phyloP scores from a whole-genome alignment of 352 stramenopile genomes.

The Phytophthora pini region DNA sequence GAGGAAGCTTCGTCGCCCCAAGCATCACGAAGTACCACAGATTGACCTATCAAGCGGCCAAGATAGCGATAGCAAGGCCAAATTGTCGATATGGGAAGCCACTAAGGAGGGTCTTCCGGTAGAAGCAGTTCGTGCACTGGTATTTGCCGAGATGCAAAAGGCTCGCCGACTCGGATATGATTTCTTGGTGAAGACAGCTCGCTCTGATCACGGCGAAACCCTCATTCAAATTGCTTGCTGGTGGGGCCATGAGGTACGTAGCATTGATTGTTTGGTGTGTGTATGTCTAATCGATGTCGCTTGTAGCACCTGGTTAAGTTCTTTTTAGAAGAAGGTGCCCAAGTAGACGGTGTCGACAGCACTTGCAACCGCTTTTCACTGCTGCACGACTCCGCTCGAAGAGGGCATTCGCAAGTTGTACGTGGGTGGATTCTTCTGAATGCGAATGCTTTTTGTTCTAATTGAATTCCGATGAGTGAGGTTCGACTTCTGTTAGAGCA shows the following conservation, averaged over 20 bases:
- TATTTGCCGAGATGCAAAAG: slow-evolving; percentile 71
- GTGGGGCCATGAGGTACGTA: slow-evolving; percentile 61
- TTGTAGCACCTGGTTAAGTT: slow-evolving; percentile 56
- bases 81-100: slow-evolving; percentile 77
- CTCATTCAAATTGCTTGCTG: slow-evolving; percentile 77
- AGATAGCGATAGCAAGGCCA: slow-evolving; percentile 37
- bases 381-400: slow-evolving; percentile 66
- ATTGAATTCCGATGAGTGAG: slow-evolving; percentile 15
- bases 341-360: slow-evolving; percentile 58
- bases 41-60: slow-evolving; percentile 28
- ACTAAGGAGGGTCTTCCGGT: slow-evolving; percentile 57
- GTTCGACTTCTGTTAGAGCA: slow-evolving; percentile 56
- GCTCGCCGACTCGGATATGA: slow-evolving; percentile 62
- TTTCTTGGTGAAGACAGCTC: slow-evolving; percentile 55
- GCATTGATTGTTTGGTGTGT: no score
- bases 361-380: slow-evolving; percentile 68
- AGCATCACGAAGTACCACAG: slow-evolving; percentile 22
- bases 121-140: slow-evolving; percentile 55
- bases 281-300: no score
- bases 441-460: background rate
- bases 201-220: slow-evolving; percentile 62
- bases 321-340: slow-evolving; percentile 65
- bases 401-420: slow-evolving; percentile 62
- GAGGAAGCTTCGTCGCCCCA: slow-evolving; percentile 18
- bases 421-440: background rate